phyloP scores from a whole-genome alignment of 2,329 filamentous ascomycete genomes.

The Aspergillus floridensis region DNA sequence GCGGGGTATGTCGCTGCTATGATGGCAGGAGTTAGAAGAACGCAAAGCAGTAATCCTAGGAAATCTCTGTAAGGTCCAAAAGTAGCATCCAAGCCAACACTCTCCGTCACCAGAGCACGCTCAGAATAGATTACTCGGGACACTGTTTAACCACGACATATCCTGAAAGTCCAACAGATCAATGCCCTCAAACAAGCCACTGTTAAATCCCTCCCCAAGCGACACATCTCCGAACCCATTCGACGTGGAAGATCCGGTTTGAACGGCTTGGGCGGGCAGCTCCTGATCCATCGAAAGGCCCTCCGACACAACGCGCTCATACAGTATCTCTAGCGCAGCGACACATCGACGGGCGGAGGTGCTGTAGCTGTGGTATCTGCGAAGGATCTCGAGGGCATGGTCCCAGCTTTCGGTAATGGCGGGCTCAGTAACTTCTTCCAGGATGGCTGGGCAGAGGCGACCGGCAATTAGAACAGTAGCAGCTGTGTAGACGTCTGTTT shows the following conservation, averaged over 20 bases:
- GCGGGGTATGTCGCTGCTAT: no score
- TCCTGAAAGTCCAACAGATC: slow-evolving; percentile 33
- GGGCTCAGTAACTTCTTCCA: slow-evolving; percentile 25
- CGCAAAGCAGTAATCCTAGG: no score
- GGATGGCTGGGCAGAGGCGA: slow-evolving; percentile 27
- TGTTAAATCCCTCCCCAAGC: slow-evolving; percentile 28
- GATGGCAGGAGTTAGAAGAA: no score
- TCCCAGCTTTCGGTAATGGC: slow-evolving; percentile 29
- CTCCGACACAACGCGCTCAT: slow-evolving; percentile 28
- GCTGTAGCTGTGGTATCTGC: slow-evolving; percentile 33
- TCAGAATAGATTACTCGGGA: slow-evolving; percentile 31
- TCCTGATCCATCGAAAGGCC: slow-evolving; percentile 4
- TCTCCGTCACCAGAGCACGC: not conserved
- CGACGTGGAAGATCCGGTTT: not conserved
- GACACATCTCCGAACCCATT: slow-evolving; percentile 23
- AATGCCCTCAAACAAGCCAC: slow-evolving; percentile 24
- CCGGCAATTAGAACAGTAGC: slow-evolving; percentile 36
- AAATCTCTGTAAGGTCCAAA: no score
- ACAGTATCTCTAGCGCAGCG: slow-evolving; percentile 32
- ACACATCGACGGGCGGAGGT: slow-evolving; percentile 32
- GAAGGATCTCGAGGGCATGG: slow-evolving; percentile 29
- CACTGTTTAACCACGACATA: slow-evolving; percentile 36
- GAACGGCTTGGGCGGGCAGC: not conserved
- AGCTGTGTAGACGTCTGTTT: slow-evolving; percentile 34
- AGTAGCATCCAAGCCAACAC: no score